Evolutionary conservation across 2,329 filamentous ascomycete genomes (phyloP), one percentile per base, ranked within the genome.

Genomic region (Didymellaceae sp.): DNA sequence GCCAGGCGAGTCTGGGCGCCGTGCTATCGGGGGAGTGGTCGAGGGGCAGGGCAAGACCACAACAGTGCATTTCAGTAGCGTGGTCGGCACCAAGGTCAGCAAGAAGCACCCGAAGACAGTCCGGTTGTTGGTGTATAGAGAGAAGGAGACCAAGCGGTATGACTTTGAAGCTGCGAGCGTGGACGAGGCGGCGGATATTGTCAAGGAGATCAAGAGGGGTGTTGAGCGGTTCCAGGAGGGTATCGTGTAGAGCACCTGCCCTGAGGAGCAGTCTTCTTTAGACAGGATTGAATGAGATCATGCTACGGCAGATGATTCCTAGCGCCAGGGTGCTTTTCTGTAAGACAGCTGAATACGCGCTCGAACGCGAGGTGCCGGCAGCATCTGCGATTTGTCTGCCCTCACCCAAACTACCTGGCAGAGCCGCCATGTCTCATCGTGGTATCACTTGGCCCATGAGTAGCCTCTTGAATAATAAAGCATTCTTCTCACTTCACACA

Each of bases 51-150:
- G 79, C 26, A 91, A 91, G 75, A 88, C 86, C 25, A 91, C 89
- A 2, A 91, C 89, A 31, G 88, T 93, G 38, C 89, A 92, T 63
- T 92, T 93, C 68, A 88, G 85, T 64, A 89, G 88, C 48, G 88
- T 94, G 5, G 84, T 95, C 13, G 90, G 90, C 2, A 91, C 88
- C 68, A 93, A 92, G 71, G 86, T 92, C 38, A 87, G 86, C 45
- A 81, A 89, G 64, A 88, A 90, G 65, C 90, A 93, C 68, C 89
- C 89, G 2, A 88, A 86, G 48, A 88, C 90, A 67, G 89, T 94
- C 70, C 87, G 91, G 74, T 87, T 90, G 18, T 78, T 91, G 44
- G 87, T 93, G 17, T 92, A 88, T 72, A 87, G 86, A 68, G 85
- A 86, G 39, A 84, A 85, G 1, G 89, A 92, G 74, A 87, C 82